A percentile compares a stretch with the other conserved stretches of the same genome.
phyloP scores from a whole-genome alignment of 164 flowering plant genomes.

The Dillenia suffruticosa region DNA sequence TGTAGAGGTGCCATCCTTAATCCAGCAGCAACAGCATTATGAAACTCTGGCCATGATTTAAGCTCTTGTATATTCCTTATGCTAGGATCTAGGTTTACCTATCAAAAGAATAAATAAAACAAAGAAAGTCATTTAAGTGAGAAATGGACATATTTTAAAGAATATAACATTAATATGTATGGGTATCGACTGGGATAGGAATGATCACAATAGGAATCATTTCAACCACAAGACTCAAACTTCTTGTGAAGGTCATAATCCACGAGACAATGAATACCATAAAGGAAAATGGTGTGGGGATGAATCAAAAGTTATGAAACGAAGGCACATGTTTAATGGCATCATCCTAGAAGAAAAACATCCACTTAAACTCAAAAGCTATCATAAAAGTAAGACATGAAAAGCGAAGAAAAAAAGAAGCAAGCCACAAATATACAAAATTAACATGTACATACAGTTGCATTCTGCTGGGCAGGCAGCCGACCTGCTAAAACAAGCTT shows the following conservation, averaged over 20 bases:
- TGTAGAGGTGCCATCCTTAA: slow-evolving; percentile 80
- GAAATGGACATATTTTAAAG: too few species aligned
- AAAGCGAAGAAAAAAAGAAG: neutral
- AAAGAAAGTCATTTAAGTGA: too few species aligned
- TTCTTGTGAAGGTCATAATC: too few species aligned
- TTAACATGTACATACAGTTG: slow-evolving; percentile 60
- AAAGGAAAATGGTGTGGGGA: too few species aligned
- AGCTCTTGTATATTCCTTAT: slow-evolving; percentile 81
- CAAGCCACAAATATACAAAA: neutral
- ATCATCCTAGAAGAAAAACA: neutral
- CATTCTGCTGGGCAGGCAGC: slow-evolving; percentile 97
- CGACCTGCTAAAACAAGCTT: slow-evolving; percentile 96
- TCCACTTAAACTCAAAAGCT: neutral
- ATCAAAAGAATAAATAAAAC: neutral
- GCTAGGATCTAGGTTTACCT: slow-evolving; percentile 96
- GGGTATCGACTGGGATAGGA: too few species aligned
- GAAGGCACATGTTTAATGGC: neutral
- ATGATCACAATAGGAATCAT: too few species aligned
- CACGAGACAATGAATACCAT: too few species aligned
- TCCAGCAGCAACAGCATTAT: slow-evolving; percentile 99
- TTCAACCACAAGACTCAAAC: too few species aligned
- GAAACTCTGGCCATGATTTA: slow-evolving; percentile 94
- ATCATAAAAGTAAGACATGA: neutral
- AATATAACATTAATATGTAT: too few species aligned
- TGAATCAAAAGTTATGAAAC: too few species aligned